Conservation (phyloP, 2,329 filamentous ascomycete genomes). For the Aotearoamyces nothofagi region DNA sequence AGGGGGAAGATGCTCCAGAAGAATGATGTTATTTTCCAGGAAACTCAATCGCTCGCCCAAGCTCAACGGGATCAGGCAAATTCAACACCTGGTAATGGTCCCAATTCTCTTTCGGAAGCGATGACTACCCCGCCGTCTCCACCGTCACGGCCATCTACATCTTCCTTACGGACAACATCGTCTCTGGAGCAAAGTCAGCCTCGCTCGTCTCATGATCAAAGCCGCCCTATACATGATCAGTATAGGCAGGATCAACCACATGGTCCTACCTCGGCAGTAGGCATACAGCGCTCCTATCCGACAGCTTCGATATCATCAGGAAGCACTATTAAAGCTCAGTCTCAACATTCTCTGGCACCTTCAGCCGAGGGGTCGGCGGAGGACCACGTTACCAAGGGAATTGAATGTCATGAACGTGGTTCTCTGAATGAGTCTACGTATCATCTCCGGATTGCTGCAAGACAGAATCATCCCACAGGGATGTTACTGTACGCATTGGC, state of each 20-base stretch:
- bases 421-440: slow-evolving; percentile 90
- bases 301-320: slow-evolving; percentile 13
- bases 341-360: slow-evolving; percentile 34
- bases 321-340: slow-evolving; percentile 23
- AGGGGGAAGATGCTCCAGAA: slow-evolving; percentile 68
- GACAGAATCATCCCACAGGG: slow-evolving; percentile 72
- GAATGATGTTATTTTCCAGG: slow-evolving; percentile 41
- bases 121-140: slow-evolving; percentile 43
- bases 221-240: background rate
- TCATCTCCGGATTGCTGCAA: slow-evolving; percentile 79
- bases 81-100: slow-evolving; percentile 25
- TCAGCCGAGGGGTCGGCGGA: slow-evolving; percentile 62
- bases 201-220: background rate
- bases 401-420: slow-evolving; percentile 77
- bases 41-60: slow-evolving; percentile 33
- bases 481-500: slow-evolving; percentile 95
- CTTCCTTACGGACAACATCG: slow-evolving; percentile 21
- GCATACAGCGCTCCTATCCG: slow-evolving; percentile 5
- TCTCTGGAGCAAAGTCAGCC: background rate
- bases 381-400: slow-evolving; percentile 80
- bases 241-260: background rate
- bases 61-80: slow-evolving; percentile 48
- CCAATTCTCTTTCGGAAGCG: slow-evolving; percentile 26
- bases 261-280: background rate
- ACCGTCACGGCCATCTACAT: slow-evolving; percentile 43